phyloP scores from a whole-genome alignment of 225 moss, liverwort and hornwort genomes.

The Sphagnum tenellum region DNA sequence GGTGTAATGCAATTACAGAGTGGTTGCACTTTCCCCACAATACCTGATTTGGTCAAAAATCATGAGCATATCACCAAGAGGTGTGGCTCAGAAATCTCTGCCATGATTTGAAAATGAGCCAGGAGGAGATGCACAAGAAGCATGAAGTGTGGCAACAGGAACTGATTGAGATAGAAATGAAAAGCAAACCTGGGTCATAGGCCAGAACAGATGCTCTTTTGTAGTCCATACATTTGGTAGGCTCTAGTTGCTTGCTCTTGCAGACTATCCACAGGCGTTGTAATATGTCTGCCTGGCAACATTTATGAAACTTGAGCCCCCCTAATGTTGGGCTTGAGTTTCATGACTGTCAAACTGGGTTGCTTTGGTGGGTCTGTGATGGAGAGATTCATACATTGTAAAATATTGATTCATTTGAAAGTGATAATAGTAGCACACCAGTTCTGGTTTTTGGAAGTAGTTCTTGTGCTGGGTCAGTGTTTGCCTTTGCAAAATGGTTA shows the following conservation, averaged over 20 bases:
- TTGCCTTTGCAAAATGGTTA: no score
- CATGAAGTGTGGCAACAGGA: no score
- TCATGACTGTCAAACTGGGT: neutral
- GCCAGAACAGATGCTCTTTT: no score
- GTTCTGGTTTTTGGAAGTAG: neutral
- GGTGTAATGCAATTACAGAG: no score
- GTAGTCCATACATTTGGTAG: neutral
- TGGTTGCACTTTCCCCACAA: no score
- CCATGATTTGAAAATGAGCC: no score
- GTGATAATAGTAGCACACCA: slow-evolving; percentile 3
- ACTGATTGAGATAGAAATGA: no score
- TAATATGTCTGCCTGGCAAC: slow-evolving; percentile 1
- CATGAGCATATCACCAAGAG: no score
- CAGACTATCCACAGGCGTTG: neutral
- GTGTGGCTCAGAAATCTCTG: no score
- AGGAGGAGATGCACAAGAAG: no score
- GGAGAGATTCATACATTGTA: slow-evolving; percentile 4
- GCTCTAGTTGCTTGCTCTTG: neutral
- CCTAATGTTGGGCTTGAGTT: neutral
- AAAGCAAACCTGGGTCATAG: no score
- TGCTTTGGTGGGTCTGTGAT: neutral
- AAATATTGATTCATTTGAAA: slow-evolving; percentile 9
- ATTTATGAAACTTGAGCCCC: neutral
- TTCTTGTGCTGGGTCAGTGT: neutral
- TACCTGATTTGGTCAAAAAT: no score